phyloP scores from a whole-genome alignment of 2,329 filamentous ascomycete genomes.

The Talaromyces sp. region DNA sequence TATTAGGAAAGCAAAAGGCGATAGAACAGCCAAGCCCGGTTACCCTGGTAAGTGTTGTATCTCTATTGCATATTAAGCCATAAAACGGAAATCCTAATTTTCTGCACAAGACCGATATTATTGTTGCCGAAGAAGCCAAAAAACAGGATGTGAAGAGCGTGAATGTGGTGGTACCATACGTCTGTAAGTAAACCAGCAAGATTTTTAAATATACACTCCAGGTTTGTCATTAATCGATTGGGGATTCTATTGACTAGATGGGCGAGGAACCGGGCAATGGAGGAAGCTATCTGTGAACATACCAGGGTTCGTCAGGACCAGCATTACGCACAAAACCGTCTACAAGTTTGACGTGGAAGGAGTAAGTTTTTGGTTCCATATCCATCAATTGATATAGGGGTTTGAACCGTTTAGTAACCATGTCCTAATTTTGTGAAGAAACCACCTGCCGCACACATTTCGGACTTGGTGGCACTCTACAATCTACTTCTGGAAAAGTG shows the following conservation, averaged over 20 bases:
- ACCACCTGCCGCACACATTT: not conserved
- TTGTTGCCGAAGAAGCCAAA: not conserved
- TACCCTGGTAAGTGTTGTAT: not conserved
- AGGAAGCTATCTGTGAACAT: constrained; percentile 3
- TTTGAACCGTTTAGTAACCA: not conserved
- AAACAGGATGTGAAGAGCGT: not conserved
- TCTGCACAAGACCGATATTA: not conserved
- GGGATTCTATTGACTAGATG: not conserved
- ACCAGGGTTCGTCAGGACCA: not conserved
- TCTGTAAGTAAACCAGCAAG: not conserved
- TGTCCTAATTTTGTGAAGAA: not conserved
- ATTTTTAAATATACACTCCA: not conserved
- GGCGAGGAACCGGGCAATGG: constrained; percentile 2
- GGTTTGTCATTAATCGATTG: not conserved
- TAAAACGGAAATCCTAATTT: not conserved
- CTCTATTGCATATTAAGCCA: not conserved
- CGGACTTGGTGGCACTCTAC: not conserved
- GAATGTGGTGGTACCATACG: not conserved
- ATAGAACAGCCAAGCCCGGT: not conserved
- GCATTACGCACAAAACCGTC: not conserved
- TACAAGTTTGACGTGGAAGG: constrained; percentile 1
- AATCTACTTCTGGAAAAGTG: not conserved
- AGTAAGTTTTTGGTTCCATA: not conserved
- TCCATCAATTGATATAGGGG: not conserved
- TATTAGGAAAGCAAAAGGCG: not conserved